phyloP scores from a whole-genome alignment of 768 basidiomycete genomes.

The Cystoderma amianthinum region DNA sequence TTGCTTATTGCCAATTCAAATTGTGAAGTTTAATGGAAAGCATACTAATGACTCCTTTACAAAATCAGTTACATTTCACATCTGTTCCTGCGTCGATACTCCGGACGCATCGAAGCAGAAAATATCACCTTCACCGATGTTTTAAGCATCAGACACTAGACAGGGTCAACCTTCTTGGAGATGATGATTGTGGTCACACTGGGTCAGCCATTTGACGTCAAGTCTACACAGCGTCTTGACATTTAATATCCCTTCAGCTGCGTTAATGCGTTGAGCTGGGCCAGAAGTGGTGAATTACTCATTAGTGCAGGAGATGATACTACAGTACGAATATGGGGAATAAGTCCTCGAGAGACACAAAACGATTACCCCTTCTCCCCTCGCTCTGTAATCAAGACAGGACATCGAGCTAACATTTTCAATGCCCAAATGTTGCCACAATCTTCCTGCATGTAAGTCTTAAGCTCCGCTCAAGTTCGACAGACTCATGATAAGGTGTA shows the following conservation, averaged over 20 bases:
- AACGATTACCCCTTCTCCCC: conserved; percentile 61
- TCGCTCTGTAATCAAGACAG: conserved; percentile 65
- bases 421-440: conserved; percentile 73
- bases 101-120: conserved; percentile 17
- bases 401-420: conserved; percentile 83
- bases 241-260: conserved; percentile 35
- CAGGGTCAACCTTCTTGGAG: conserved; percentile 69
- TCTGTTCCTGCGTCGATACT: conserved; percentile 11
- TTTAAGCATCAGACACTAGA: conserved; percentile 34
- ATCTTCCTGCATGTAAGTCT: conserved; percentile 67
- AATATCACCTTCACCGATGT: conserved; percentile 15
- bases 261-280: conserved; percentile 76
- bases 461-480: conserved; percentile 8
- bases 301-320: conserved; percentile 72
- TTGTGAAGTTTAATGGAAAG: no score
- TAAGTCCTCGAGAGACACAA: conserved; percentile 36
- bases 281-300: conserved; percentile 54
- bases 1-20: no score
- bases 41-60: no score
- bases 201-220: conserved; percentile 44
- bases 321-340: conserved; percentile 75
- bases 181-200: conserved; percentile 52
- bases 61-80: background rate
- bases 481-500: conserved; percentile 3
- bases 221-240: background rate